Conservation (phyloP, 164 flowering plant genomes). For the Macadamia tetraphylla region DNA sequence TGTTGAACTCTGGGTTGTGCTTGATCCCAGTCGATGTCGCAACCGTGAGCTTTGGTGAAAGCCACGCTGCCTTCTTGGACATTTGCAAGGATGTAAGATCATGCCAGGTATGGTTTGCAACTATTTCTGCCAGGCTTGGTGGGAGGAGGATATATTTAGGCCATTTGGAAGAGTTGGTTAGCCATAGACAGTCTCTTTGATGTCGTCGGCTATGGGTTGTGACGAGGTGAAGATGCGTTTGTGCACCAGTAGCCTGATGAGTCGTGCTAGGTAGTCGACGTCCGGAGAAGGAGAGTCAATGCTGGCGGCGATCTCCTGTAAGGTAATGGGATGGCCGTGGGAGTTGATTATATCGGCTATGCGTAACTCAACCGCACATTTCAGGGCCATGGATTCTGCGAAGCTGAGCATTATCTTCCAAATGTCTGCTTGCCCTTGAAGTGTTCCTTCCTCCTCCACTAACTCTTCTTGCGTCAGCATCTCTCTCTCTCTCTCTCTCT, state of each 20-base stretch:
- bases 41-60: slow-evolving; percentile 36
- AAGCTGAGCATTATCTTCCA: slow-evolving; percentile 30
- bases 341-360: slow-evolving; percentile 41
- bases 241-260: slow-evolving; percentile 44
- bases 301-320: slow-evolving; percentile 23
- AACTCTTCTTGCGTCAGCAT: neutral
- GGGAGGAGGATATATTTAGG: no score
- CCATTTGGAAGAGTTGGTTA: slow-evolving; percentile 34
- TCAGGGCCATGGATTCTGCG: slow-evolving; percentile 38
- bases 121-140: slow-evolving; percentile 1
- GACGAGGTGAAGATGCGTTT: slow-evolving; percentile 24
- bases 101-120: no score
- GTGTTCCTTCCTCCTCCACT: slow-evolving; percentile 9
- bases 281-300: slow-evolving; percentile 22
- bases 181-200: no score
- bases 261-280: slow-evolving; percentile 28
- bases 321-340: slow-evolving; percentile 27
- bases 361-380: slow-evolving; percentile 43
- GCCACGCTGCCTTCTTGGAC: slow-evolving; percentile 35
- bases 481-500: no score
- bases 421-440: slow-evolving; percentile 33
- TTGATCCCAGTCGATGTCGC: slow-evolving; percentile 33
- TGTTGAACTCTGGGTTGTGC: slow-evolving; percentile 29
- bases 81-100: no score
- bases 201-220: slow-evolving; percentile 5